phyloP scores from a whole-genome alignment of 805 yeast species.

The Saccharomycopsis javanensis region DNA sequence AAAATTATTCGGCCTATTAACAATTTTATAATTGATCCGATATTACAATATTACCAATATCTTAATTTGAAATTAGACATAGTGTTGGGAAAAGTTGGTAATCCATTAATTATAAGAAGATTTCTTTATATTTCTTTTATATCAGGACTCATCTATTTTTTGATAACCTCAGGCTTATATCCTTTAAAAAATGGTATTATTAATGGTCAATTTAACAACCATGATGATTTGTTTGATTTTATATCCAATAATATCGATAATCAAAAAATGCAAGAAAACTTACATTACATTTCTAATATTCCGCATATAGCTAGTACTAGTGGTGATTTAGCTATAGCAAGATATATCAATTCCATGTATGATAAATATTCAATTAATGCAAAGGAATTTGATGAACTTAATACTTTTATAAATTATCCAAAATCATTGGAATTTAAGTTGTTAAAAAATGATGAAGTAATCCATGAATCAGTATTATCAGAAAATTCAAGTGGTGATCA shows the following conservation, averaged over 20 bases:
- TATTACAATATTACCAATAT: neutral
- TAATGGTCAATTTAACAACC: conserved; percentile 57
- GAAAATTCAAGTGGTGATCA: conserved; percentile 20
- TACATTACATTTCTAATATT: conserved; percentile 67
- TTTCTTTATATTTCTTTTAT: conserved; percentile 60
- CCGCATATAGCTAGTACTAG: conserved; percentile 84
- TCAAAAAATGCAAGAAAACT: conserved; percentile 49
- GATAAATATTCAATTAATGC: conserved; percentile 44
- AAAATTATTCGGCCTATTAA: neutral
- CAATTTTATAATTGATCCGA: neutral
- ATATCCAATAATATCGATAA: conserved; percentile 44
- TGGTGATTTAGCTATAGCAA: conserved; percentile 68
- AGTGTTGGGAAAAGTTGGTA: conserved; percentile 28
- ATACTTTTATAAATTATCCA: conserved; percentile 61
- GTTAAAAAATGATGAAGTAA: conserved; percentile 27
- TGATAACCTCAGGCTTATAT: conserved; percentile 48
- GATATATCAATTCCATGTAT: conserved; percentile 53
- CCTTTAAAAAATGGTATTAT: conserved; percentile 34
- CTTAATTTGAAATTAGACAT: conserved; percentile 39
- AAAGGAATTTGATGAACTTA: conserved; percentile 41
- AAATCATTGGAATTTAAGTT: conserved; percentile 26
- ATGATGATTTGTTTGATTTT: conserved; percentile 39
- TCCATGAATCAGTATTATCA: neutral
- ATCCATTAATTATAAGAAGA: conserved; percentile 49
- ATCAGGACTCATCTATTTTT: conserved; percentile 45